Evolutionary conservation across 208 protist species (phyloP).

Genomic region (Leishmania tropica): DNA sequence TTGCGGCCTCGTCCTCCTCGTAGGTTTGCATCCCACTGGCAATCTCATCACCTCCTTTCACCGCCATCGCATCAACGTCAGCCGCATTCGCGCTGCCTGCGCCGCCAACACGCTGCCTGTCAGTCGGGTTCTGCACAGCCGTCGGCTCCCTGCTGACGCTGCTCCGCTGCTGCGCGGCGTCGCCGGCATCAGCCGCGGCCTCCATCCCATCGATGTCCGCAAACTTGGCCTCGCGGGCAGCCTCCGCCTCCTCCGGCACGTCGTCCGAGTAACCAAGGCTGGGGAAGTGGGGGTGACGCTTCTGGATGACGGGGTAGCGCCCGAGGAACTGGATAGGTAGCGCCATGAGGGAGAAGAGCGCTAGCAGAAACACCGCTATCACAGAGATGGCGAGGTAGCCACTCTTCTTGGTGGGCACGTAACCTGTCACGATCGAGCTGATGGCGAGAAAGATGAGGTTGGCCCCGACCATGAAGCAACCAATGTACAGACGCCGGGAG

Average conservation of each 20-base stretch:
- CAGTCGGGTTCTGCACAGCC: background rate
- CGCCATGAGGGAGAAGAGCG: constrained; percentile 53
- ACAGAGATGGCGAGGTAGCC: constrained; percentile 51
- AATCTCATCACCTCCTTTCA: background rate
- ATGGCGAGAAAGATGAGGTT: constrained; percentile 59
- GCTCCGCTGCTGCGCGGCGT: background rate
- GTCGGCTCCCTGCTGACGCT: constrained; percentile 1
- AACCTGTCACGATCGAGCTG: constrained; percentile 55
- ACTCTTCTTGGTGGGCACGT: constrained; percentile 37
- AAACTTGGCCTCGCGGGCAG: background rate
- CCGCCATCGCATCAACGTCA: constrained; percentile 10
- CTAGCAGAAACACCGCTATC: constrained; percentile 48
- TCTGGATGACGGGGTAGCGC: constrained; percentile 47
- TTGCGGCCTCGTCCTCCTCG: background rate
- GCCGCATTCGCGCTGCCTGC: constrained; percentile 3
- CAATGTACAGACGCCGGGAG: constrained; percentile 55
- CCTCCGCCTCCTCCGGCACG: background rate
- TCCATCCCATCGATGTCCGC: background rate
- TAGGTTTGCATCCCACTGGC: background rate
- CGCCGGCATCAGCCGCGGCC: background rate
- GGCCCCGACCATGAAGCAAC: constrained; percentile 40
- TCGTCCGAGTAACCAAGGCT: constrained; percentile 42
- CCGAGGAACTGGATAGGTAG: constrained; percentile 76
- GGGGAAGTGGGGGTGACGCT: constrained; percentile 41
- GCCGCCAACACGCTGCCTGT: background rate